phyloP scores from a whole-genome alignment of 495 filamentous ascomycete species.

The Apodospora peruviana region DNA sequence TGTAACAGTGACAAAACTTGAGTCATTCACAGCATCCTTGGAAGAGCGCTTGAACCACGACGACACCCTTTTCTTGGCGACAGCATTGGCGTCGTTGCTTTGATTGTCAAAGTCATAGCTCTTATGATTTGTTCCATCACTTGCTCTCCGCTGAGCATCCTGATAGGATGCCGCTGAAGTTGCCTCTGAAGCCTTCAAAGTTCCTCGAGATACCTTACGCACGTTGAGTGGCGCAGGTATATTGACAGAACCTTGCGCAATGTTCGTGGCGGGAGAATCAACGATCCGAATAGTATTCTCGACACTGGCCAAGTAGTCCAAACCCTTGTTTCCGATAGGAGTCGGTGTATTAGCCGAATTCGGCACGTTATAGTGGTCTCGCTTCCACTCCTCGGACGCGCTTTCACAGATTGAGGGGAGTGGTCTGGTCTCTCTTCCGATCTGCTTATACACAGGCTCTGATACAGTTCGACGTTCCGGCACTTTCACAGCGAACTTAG shows the following conservation, averaged over 20 bases:
- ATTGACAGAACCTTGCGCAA: constrained; percentile 5
- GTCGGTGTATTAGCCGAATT: constrained; percentile 25
- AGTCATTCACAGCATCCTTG: constrained; percentile 27
- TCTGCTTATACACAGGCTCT: constrained; percentile 46
- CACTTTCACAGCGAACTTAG: neutral
- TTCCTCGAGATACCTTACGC: constrained; percentile 33
- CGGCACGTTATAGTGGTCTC: constrained; percentile 6
- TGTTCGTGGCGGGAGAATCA: constrained; percentile 24
- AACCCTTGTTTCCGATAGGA: constrained; percentile 23
- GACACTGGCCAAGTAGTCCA: constrained; percentile 29
- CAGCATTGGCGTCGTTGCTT: constrained; percentile 2
- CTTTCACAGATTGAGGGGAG: constrained; percentile 51
- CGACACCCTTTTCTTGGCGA: constrained; percentile 50
- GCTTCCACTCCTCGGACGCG: constrained; percentile 23
- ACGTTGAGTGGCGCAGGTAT: constrained; percentile 46
- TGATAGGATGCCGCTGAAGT: neutral
- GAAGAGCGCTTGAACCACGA: constrained; percentile 62
- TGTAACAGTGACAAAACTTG: constrained; percentile 13
- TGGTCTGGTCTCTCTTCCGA: constrained; percentile 28
- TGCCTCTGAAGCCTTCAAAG: constrained; percentile 1
- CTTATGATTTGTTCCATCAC: neutral
- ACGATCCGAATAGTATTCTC: constrained; percentile 49
- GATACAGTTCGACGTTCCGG: constrained; percentile 38
- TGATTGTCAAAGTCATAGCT: neutral
- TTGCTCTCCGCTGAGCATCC: neutral